phyloP scores from a whole-genome alignment of 257 asterid species.

The Echites panduratus region DNA sequence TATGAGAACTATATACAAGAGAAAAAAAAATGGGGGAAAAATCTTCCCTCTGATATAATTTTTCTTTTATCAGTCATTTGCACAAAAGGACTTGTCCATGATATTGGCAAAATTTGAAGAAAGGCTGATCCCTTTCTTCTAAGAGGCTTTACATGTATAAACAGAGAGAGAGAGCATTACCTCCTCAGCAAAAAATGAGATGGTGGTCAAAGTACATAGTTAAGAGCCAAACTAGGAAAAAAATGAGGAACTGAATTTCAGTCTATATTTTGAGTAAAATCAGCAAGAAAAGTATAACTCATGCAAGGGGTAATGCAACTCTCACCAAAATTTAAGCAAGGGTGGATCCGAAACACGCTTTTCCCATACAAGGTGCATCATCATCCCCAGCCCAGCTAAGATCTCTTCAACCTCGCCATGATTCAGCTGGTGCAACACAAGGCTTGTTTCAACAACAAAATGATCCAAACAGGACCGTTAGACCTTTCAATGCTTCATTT shows the following conservation, averaged over 20 bases:
- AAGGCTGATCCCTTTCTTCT: not conserved
- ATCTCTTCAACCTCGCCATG: not conserved
- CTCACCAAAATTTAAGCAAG: not conserved
- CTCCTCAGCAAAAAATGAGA: not conserved
- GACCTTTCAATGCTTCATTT: not conserved
- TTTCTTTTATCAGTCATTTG: not conserved
- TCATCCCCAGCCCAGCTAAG: not conserved
- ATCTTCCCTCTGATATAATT: not conserved
- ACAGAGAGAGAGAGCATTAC: not conserved
- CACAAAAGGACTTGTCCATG: not conserved
- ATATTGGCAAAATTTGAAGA: not conserved
- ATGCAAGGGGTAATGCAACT: not conserved
- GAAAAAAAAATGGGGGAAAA: too few species aligned
- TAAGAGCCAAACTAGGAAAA: not conserved
- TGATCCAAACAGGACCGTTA: not conserved
- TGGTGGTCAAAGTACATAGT: too few species aligned
- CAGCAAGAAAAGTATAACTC: not conserved
- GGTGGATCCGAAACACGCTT: not conserved
- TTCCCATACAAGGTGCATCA: not conserved
- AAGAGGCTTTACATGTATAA: not conserved
- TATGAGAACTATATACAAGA: too few species aligned
- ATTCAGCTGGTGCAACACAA: not conserved
- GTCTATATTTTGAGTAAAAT: not conserved
- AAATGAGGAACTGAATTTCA: not conserved
- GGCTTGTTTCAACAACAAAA: not conserved